Evolutionary conservation across 306 rosid genomes (phyloP).

Genomic region (Arachis stenosperma): DNA sequence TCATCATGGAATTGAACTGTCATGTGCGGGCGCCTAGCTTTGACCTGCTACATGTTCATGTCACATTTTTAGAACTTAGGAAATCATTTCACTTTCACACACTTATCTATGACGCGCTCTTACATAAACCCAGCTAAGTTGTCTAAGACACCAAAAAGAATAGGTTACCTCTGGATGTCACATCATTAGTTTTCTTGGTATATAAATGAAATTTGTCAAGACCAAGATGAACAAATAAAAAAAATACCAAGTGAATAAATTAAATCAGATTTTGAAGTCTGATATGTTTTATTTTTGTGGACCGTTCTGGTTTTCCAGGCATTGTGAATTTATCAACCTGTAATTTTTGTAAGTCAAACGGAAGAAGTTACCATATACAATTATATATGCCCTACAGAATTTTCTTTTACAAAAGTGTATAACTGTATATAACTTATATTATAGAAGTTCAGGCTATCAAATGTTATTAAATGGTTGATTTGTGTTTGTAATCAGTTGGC

Average conservation of each 20-base stretch:
- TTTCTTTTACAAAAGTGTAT: conserved; percentile 18
- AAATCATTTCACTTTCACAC: conserved; percentile 13
- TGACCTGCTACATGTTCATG: conserved; percentile 1
- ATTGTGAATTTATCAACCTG: conserved; percentile 1
- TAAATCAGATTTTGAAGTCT: background rate
- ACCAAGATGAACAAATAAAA: background rate
- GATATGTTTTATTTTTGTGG: conserved; percentile 3
- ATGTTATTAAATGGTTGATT: conserved; percentile 18
- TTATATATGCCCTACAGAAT: background rate
- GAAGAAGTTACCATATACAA: background rate
- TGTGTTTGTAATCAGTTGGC: conserved; percentile 67
- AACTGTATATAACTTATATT: background rate
- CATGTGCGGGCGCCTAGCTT: background rate
- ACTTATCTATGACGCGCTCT: conserved; percentile 19
- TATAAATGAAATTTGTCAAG: background rate
- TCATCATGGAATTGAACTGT: conserved; percentile 22
- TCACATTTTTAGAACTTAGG: conserved; percentile 3
- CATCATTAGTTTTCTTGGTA: background rate
- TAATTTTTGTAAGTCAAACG: background rate
- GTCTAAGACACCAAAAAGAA: conserved; percentile 5
- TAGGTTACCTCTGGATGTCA: background rate
- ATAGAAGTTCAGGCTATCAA: conserved; percentile 24
- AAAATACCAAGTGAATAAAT: background rate
- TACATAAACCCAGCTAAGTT: conserved; percentile 23
- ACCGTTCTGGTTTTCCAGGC: conserved; percentile 23